phyloP scores from a whole-genome alignment of 139 green algal species.

The Closterium sp. region DNA sequence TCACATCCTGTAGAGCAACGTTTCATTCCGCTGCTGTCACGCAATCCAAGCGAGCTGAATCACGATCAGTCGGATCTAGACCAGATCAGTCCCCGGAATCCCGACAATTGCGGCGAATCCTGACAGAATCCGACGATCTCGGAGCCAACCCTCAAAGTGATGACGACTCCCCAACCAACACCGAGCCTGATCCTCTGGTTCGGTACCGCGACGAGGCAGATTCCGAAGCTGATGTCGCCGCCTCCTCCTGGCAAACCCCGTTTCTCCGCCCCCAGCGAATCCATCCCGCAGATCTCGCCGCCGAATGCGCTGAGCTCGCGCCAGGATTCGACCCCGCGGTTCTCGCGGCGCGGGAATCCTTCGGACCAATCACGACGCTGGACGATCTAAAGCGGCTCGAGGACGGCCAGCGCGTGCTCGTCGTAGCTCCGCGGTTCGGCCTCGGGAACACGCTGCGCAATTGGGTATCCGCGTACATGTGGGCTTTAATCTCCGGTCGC shows the following conservation, averaged over 20 bases:
- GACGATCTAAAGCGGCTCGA: neutral
- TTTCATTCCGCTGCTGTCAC: neutral
- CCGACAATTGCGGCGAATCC: neutral
- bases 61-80: neutral
- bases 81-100: neutral
- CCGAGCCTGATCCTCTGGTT: neutral
- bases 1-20: neutral
- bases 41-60: neutral
- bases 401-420: neutral
- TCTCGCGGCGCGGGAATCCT: neutral
- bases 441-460: conserved; percentile 13
- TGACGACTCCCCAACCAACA: neutral
- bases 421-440: conserved; percentile 1
- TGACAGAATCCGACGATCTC: neutral
- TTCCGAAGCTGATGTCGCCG: neutral
- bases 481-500: neutral
- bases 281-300: neutral
- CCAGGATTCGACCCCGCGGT: neutral
- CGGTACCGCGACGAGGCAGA: neutral
- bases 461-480: neutral
- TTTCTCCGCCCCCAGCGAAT: neutral
- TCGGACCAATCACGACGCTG: conserved; percentile 5
- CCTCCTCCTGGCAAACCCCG: neutral
- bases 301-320: neutral
- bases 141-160: neutral